Evolutionary conservation across 2,329 filamentous ascomycete species (phyloP).

Genomic region (Tolypocladium nubicola): DNA sequence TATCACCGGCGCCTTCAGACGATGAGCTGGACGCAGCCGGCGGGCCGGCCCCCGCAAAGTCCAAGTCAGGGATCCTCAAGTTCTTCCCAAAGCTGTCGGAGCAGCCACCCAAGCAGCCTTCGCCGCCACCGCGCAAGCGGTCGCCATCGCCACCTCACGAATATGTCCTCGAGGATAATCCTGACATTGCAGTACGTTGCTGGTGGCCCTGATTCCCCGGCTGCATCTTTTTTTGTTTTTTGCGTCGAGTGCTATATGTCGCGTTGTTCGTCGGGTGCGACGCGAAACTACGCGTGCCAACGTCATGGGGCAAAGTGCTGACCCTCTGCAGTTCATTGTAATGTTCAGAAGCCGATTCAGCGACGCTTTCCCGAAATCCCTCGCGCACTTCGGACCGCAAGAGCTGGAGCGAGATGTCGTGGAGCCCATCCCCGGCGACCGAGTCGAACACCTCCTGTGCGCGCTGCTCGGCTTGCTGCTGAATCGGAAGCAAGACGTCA

Average conservation of each 20-base stretch:
- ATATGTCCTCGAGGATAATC: conserved; percentile 80
- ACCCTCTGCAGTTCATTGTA: conserved; percentile 69
- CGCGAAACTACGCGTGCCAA: conserved; percentile 43
- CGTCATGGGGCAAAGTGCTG: conserved; percentile 21
- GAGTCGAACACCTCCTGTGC: conserved; percentile 81
- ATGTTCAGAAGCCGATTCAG: conserved; percentile 94
- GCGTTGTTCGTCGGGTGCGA: conserved; percentile 28
- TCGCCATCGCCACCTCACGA: conserved; percentile 84
- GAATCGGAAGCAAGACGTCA: conserved; percentile 97
- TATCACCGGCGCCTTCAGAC: conserved; percentile 33
- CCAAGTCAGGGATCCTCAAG: conserved; percentile 51
- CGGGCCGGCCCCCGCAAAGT: conserved; percentile 27
- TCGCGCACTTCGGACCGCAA: conserved; percentile 85
- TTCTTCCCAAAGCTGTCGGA: conserved; percentile 53
- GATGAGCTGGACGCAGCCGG: conserved; percentile 38
- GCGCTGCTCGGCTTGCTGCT: conserved; percentile 78
- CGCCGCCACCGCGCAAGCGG: conserved; percentile 64
- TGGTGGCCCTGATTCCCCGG: not conserved
- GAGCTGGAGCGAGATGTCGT: conserved; percentile 84
- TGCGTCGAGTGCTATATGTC: conserved; percentile 10
- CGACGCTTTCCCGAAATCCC: conserved; percentile 78
- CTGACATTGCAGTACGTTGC: conserved; percentile 77
- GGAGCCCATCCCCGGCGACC: conserved; percentile 67
- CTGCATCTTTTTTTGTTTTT: conserved; percentile 1
- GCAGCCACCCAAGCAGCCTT: conserved; percentile 42